These are phyloP conservation scores for Penicillium bovifimosum DNA, from an alignment of 495 filamentous ascomycete species.

Conservation along the genomic window DNA sequence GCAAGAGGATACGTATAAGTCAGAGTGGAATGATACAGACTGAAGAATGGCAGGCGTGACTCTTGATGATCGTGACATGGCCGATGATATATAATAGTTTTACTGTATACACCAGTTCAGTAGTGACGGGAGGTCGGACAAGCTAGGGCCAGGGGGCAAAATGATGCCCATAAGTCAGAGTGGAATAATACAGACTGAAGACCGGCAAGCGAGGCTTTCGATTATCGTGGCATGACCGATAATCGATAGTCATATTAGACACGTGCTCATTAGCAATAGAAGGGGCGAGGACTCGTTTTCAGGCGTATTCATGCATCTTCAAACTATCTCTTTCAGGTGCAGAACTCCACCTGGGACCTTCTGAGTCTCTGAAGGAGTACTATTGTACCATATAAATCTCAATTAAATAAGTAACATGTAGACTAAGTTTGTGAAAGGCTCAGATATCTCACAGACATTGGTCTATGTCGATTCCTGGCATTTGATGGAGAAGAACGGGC, in stretches of 20 bases:
- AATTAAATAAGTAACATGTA: conserved; percentile 2
- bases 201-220: background rate
- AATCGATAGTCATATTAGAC: background rate
- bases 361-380: background rate
- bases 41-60: background rate
- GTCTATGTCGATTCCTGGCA: conserved; percentile 1
- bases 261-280: background rate
- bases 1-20: conserved; percentile 1
- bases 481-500: background rate
- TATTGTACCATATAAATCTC: background rate
- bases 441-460: background rate
- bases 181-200: background rate
- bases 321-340: background rate
- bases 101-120: too few relatives aligned
- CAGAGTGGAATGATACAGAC: background rate
- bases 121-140: too few relatives aligned
- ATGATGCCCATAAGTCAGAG: conserved; percentile 1
- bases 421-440: background rate
- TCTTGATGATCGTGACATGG: background rate
- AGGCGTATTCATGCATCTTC: background rate
- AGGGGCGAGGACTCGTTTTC: background rate
- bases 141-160: background rate
- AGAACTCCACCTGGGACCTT: background rate
- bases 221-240: conserved; percentile 1
- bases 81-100: background rate